Percentiles rank a stretch among this genome's conserved stretches.
Evolutionary conservation across 2,329 filamentous ascomycete species (phyloP).

Genomic region (Trichoderma arundinaceum): DNA sequence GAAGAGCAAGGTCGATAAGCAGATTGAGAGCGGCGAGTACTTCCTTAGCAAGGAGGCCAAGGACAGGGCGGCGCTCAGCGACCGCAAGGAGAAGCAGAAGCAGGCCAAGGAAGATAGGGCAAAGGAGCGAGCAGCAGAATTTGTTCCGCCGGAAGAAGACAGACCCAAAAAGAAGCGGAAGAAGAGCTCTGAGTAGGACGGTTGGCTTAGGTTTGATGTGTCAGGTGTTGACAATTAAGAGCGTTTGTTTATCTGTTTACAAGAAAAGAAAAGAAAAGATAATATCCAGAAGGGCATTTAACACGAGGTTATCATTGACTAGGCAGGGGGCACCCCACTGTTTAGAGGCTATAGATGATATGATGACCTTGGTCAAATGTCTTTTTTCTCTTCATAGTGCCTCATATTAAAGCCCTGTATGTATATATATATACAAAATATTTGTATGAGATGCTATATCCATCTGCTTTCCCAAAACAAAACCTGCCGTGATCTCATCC

Average conservation of each 20-base stretch:
- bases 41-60: constrained; percentile 93
- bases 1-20: constrained; percentile 98
- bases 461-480: no score
- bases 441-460: no score
- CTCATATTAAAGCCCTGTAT: no score
- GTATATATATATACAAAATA: no score
- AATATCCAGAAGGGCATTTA: constrained; percentile 1
- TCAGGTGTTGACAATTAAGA: constrained; percentile 22
- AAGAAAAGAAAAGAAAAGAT: not conserved
- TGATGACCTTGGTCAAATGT: no score
- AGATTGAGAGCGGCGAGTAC: constrained; percentile 98
- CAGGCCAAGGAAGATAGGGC: constrained; percentile 87
- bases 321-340: not conserved
- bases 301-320: not conserved
- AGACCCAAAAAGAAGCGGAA: constrained; percentile 69
- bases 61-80: constrained; percentile 79
- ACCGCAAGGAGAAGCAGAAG: constrained; percentile 82
- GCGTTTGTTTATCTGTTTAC: constrained; percentile 5
- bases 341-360: not conserved
- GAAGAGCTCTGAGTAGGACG: constrained; percentile 51
- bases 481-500: no score
- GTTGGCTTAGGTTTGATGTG: constrained; percentile 16
- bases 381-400: no score
- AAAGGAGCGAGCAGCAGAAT: constrained; percentile 83
- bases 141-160: constrained; percentile 82